These are phyloP conservation scores for Zangia roseola DNA, from an alignment of 768 basidiomycete species.

Conservation along the genomic window DNA sequence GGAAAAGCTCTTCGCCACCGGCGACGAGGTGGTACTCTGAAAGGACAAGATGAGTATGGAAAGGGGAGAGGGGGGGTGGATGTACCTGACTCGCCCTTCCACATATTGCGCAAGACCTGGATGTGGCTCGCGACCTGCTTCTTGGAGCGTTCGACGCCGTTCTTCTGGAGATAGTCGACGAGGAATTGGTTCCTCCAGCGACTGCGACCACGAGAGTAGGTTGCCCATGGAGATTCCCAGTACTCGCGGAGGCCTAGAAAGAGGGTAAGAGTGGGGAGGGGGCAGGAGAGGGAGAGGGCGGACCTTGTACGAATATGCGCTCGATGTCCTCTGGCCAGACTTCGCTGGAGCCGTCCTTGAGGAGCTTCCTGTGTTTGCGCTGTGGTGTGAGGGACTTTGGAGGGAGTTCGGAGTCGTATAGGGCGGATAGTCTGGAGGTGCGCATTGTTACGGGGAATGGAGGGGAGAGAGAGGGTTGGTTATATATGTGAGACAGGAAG, in stretches of 20 bases:
- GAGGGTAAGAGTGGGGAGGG: slow-evolving; percentile 4
- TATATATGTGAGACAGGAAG: slow-evolving; percentile 36
- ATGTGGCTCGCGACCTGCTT: slow-evolving; percentile 91
- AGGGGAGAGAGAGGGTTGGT: slow-evolving; percentile 25
- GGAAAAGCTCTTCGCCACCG: slow-evolving; percentile 71
- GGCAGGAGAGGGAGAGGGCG: not conserved
- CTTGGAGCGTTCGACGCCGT: slow-evolving; percentile 71
- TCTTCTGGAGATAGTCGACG: slow-evolving; percentile 73
- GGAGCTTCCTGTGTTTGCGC: slow-evolving; percentile 79
- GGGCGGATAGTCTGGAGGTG: slow-evolving; percentile 18
- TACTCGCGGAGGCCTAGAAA: slow-evolving; percentile 67
- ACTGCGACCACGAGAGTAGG: slow-evolving; percentile 74
- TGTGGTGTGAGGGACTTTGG: slow-evolving; percentile 54
- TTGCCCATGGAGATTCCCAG: slow-evolving; percentile 80
- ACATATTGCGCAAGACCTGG: slow-evolving; percentile 83
- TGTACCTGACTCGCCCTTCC: slow-evolving; percentile 78
- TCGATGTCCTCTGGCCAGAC: slow-evolving; percentile 85
- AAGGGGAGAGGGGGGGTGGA: not conserved
- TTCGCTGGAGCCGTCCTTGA: slow-evolving; percentile 76
- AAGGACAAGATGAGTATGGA: slow-evolving; percentile 7
- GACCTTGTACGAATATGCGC: slow-evolving; percentile 74
- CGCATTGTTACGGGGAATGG: slow-evolving; percentile 22
- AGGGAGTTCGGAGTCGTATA: slow-evolving; percentile 19
- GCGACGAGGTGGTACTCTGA: slow-evolving; percentile 77
- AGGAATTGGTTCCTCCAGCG: slow-evolving; percentile 85